A percentile compares a stretch with the other conserved stretches of the same genome.
These are phyloP conservation scores for Mycena floridula DNA, from an alignment of 768 basidiomycete species.

Conservation along the genomic window DNA sequence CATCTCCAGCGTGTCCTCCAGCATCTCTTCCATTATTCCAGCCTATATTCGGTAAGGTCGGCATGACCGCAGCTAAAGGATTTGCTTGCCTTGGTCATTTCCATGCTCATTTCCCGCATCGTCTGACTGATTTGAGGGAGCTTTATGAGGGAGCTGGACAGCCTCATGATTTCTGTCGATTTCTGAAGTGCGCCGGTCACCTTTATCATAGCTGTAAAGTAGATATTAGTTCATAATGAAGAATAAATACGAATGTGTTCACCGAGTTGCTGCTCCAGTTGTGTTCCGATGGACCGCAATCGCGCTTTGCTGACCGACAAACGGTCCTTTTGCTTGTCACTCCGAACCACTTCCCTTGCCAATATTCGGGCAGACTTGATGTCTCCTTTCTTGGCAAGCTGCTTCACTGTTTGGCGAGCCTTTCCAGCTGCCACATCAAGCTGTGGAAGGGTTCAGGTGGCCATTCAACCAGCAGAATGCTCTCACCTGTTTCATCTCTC, in stretches of 20 bases:
- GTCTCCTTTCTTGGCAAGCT: conserved; percentile 87
- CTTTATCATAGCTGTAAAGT: conserved; percentile 78
- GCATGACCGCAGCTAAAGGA: neutral
- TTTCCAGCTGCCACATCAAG: conserved; percentile 80
- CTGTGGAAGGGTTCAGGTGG: conserved; percentile 31
- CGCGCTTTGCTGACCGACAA: conserved; percentile 90
- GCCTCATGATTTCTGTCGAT: conserved; percentile 98
- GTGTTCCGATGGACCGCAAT: conserved; percentile 83
- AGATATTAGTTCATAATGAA: conserved; percentile 1
- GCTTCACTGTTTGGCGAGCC: conserved; percentile 76
- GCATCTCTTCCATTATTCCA: conserved; percentile 97
- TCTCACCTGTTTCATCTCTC: conserved; percentile 98
- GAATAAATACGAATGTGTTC: conserved; percentile 19
- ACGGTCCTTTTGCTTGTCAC: conserved; percentile 90
- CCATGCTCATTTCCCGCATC: conserved; percentile 99
- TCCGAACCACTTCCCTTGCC: conserved; percentile 91
- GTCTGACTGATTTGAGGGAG: conserved; percentile 87
- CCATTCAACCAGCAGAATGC: conserved; percentile 34
- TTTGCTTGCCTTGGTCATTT: conserved; percentile 88
- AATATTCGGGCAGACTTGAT: conserved; percentile 89
- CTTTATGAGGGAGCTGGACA: conserved; percentile 88
- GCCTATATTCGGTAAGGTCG: conserved; percentile 44
- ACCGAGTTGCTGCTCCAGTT: conserved; percentile 92
- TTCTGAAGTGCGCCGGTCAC: conserved; percentile 97
- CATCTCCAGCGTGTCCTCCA: conserved; percentile 86